phyloP scores from a whole-genome alignment of 1,284 basidiomycete genomes.

The Austroboletus rostrupii region DNA sequence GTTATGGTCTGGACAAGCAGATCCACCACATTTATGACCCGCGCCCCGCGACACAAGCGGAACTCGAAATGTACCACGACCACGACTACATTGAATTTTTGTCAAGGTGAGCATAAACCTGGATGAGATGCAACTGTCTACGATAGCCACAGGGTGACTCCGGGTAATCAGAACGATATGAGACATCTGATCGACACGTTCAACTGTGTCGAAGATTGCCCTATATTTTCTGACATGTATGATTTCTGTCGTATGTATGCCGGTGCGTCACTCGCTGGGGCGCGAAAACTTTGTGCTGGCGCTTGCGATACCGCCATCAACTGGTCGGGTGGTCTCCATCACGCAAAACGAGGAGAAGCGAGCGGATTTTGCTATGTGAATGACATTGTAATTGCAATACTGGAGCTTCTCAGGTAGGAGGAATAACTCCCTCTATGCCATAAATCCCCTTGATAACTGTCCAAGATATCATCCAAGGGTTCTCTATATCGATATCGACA shows the following conservation, averaged over 20 bases:
- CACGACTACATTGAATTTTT: constrained; percentile 94
- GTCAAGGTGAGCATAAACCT: constrained; percentile 55
- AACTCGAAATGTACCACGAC: constrained; percentile 91
- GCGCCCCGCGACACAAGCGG: constrained; percentile 82
- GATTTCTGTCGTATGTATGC: constrained; percentile 92
- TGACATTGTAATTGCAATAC: constrained; percentile 89
- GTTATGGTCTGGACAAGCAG: constrained; percentile 94
- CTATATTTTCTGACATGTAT: constrained; percentile 89
- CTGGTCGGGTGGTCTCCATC: constrained; percentile 95
- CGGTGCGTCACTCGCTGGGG: constrained; percentile 87
- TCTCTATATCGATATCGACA: constrained; percentile 95
- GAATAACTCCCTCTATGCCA: not conserved
- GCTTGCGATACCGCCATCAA: constrained; percentile 96
- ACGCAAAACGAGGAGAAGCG: constrained; percentile 93
- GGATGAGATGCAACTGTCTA: not conserved
- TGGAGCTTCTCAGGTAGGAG: constrained; percentile 83
- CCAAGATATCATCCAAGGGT: constrained; percentile 84
- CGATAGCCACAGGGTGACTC: constrained; percentile 50
- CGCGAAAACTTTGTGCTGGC: constrained; percentile 79
- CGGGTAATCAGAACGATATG: constrained; percentile 73
- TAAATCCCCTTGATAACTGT: not conserved
- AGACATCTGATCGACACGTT: constrained; percentile 73
- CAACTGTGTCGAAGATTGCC: constrained; percentile 93
- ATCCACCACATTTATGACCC: constrained; percentile 92
- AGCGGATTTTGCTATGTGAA: constrained; percentile 97